Percentiles rank a stretch among this genome's conserved stretches.
These are phyloP conservation scores for Pugionium cornutum DNA, from an alignment of 345 rosid species.

Conservation along the genomic window DNA sequence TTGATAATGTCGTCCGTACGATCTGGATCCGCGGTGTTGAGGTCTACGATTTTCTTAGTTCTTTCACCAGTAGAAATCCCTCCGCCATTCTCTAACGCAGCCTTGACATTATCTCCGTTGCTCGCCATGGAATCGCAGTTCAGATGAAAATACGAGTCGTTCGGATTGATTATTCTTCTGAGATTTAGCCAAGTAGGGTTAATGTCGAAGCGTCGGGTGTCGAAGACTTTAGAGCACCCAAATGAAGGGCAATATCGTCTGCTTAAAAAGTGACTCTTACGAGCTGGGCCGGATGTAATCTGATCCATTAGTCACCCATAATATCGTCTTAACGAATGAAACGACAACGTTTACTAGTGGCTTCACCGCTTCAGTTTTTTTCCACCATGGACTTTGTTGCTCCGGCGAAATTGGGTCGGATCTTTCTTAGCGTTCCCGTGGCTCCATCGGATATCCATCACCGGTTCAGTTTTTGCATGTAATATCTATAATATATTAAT, in stretches of 20 bases:
- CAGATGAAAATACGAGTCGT: not conserved
- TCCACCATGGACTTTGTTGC: too few species aligned
- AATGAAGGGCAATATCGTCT: conserved; percentile 23
- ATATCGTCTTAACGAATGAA: too few species aligned
- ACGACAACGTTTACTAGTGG: too few species aligned
- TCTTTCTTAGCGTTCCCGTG: too few species aligned
- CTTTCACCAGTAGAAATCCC: conserved; percentile 33
- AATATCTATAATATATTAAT: too few species aligned
- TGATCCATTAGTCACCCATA: too few species aligned
- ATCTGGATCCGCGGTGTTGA: conserved; percentile 40
- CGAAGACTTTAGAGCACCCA: too few species aligned
- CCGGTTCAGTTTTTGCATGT: too few species aligned
- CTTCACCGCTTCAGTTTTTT: too few species aligned
- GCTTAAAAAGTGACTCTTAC: not conserved
- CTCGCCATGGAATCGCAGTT: conserved; percentile 48
- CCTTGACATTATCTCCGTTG: conserved; percentile 38
- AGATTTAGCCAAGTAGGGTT: conserved; percentile 12
- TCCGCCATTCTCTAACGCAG: not conserved
- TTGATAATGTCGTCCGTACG: conserved; percentile 26
- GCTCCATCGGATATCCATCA: too few species aligned
- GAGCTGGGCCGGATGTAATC: not conserved
- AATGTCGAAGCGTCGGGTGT: not conserved
- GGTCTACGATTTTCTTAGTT: conserved; percentile 48
- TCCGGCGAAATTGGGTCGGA: too few species aligned
- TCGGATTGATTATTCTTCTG: not conserved